Evolutionary conservation across 306 rosid species (phyloP), one percentile per base, ranked within the genome.

Genomic region (Gynostemma pentaphyllum): DNA sequence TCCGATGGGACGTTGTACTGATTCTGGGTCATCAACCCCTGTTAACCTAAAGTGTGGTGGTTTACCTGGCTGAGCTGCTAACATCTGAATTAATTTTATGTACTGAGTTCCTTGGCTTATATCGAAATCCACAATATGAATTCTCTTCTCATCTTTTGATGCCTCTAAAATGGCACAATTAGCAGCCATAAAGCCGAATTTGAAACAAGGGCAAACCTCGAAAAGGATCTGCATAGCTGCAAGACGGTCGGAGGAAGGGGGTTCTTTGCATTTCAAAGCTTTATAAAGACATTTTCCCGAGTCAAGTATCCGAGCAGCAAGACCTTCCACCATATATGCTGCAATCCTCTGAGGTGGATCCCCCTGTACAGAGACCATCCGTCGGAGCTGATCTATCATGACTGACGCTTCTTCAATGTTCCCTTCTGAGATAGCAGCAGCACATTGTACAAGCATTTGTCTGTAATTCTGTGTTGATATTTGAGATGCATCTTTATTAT

Each of bases 251-350:
- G 94, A 79, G 24, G 99, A 82, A 30, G 99, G 96, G 21, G 99
- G 94, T 61, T 92, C 96, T 72, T 92, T 92, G 88, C 99, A 92
- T 75, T 76, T 88, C 62, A 92, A 53, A 14, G 99, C 90, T 53
- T 73, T 82, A 53, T 92, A 92, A 45, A 92, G 80, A 66, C 72
- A 75, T 68, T 85, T 86, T 0, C 99, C 99, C 0, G 99, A 88
- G 47, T 74, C 66, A 8, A 89, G 89, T 34, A 88, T 19, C 64
- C 96, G 92, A 62, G 99, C 99, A 7, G 91, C 96, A 2, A 92
- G 96, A 60, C 99, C 95, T 79, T 92, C 99, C 42, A 88, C 95
- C 96, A 92, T 88, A 80, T 92, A 92, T 22, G 99, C 99, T 44
- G 99, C 99, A 66, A 83, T 92, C 80, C 99, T 84, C 63, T 88